These are phyloP conservation scores for Solanum tarijense DNA, from an alignment of 257 asterid genomes.

Conservation along the genomic window DNA sequence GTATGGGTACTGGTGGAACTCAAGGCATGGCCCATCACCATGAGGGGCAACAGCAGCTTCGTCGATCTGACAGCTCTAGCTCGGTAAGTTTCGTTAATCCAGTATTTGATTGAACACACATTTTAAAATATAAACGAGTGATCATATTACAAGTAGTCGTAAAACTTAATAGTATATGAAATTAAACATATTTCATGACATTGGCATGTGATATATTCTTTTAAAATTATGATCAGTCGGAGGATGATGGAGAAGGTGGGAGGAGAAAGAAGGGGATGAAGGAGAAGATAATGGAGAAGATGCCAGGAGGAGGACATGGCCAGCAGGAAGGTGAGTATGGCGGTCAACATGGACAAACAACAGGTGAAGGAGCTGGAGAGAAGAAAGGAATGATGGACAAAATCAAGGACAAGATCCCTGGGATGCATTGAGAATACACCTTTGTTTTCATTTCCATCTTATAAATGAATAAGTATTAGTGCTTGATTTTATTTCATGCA, in stretches of 20 bases:
- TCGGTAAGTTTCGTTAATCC: conserved; percentile 15
- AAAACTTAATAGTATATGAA: no score
- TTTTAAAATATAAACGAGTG: no score
- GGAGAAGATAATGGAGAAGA: conserved; percentile 34
- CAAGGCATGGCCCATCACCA: background rate
- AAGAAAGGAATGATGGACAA: conserved; percentile 71
- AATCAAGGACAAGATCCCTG: conserved; percentile 80
- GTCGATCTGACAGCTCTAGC: conserved; percentile 39
- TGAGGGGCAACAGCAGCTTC: conserved; percentile 12
- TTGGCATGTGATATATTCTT: background rate
- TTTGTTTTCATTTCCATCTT: background rate
- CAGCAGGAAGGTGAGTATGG: conserved; percentile 7
- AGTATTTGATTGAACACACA: background rate
- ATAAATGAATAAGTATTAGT: background rate
- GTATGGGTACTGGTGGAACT: background rate
- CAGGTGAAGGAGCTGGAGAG: conserved; percentile 25
- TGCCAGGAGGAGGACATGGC: conserved; percentile 42
- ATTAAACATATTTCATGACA: background rate
- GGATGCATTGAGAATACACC: background rate
- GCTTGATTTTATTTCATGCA: background rate
- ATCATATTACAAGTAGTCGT: no score
- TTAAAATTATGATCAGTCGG: conserved; percentile 9
- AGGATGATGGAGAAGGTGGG: conserved; percentile 45
- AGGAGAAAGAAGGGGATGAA: conserved; percentile 33
- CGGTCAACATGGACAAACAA: background rate